phyloP scores from a whole-genome alignment of 108 stramenopile species.

The Nitzschia sp. region DNA sequence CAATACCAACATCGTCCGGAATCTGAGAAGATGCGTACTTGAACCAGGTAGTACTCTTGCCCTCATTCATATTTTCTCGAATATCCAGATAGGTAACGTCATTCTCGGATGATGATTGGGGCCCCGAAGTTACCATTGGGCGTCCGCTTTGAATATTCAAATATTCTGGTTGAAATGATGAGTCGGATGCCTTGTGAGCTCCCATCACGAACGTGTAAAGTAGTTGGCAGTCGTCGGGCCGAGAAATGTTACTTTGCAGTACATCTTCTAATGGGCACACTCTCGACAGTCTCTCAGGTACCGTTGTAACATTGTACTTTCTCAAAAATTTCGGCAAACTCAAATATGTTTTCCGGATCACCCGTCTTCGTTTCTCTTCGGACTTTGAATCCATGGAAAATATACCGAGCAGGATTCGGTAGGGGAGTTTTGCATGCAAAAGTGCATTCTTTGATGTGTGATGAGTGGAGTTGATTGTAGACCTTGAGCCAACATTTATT shows the following conservation, averaged over 20 bases:
- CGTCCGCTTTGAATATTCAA: constrained; percentile 16
- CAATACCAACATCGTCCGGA: constrained; percentile 15
- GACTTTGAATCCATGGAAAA: constrained; percentile 1
- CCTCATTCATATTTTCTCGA: constrained; percentile 25
- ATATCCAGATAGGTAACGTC: constrained; percentile 28
- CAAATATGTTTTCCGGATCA: constrained; percentile 14
- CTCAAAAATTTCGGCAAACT: constrained; percentile 6
- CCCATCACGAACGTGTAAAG: constrained; percentile 39
- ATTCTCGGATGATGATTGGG: background rate
- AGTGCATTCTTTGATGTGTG: no score
- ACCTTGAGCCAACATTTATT: no score
- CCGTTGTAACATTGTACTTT: constrained; percentile 1
- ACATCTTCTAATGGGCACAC: constrained; percentile 15
- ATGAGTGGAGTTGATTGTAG: no score
- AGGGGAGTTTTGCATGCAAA: background rate
- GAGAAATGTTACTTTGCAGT: background rate
- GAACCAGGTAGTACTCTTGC: constrained; percentile 29
- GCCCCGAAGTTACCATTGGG: constrained; percentile 3
- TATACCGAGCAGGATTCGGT: constrained; percentile 17
- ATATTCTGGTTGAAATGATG: constrained; percentile 15
- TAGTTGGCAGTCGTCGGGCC: constrained; percentile 24
- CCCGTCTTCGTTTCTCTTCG: background rate
- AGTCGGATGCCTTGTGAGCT: constrained; percentile 5
- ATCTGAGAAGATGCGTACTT: constrained; percentile 10
- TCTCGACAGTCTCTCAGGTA: background rate